Conservation (phyloP, 2,329 filamentous ascomycete species). For the Xylaria arbuscula region DNA sequence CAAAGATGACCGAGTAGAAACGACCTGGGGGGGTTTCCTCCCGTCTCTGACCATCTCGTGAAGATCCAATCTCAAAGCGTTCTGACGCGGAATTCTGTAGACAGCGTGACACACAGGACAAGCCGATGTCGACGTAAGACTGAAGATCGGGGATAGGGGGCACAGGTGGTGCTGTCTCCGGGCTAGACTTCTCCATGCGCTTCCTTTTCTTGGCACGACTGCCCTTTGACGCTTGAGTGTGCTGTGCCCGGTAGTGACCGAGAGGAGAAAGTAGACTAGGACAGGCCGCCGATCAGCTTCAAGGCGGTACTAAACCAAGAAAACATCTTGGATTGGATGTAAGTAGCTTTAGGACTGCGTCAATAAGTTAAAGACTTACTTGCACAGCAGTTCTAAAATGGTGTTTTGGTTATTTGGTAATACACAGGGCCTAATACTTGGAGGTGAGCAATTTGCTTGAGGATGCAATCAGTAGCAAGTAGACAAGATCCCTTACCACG, state of each 20-base stretch:
- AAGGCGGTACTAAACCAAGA: background rate
- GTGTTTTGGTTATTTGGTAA: conserved; percentile 68
- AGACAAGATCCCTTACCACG: conserved; percentile 62
- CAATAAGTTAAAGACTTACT: conserved; percentile 57
- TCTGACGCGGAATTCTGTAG: conserved; percentile 60
- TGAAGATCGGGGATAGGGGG: conserved; percentile 63
- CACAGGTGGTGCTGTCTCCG: conserved; percentile 32
- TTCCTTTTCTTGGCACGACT: conserved; percentile 67
- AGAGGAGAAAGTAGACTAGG: conserved; percentile 71
- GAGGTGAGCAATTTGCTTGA: conserved; percentile 9
- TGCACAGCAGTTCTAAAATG: conserved; percentile 74
- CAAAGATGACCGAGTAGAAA: conserved; percentile 66
- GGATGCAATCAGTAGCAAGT: background rate
- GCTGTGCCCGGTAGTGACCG: conserved; percentile 67
- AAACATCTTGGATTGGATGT: background rate
- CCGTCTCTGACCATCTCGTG: conserved; percentile 8
- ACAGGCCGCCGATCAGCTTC: conserved; percentile 30
- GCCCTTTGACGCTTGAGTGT: conserved; percentile 69
- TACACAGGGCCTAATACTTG: conserved; percentile 67
- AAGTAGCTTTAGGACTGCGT: no score
- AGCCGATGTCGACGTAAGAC: conserved; percentile 70
- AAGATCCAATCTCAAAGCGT: conserved; percentile 2
- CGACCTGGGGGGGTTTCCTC: conserved; percentile 12
- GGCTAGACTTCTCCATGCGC: conserved; percentile 50
- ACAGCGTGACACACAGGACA: conserved; percentile 70